Base-by-base conservation (phyloP, 345 rosid genomes). In the Citrus reticulata region DNA sequence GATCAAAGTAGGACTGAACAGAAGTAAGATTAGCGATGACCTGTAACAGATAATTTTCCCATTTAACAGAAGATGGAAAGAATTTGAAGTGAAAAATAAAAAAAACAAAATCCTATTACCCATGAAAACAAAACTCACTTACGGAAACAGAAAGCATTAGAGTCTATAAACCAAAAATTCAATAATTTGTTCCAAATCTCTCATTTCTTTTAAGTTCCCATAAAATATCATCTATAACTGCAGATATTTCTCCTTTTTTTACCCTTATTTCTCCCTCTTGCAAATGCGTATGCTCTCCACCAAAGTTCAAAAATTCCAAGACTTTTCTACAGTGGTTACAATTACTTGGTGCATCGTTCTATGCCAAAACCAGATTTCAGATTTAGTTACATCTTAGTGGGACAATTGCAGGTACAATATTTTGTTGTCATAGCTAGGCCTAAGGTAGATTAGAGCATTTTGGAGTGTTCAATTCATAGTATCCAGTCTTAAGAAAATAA, bases 11-110 rank as follows among this genome's bases (percentile, higher is more conserved):
- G 42, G 95, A 87, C 75, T 85, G 80, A 76, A 89, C 90, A 74
- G 93, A 90, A 79, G 98, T 86, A 78, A 93, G 84, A 88, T 87
- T 86, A 34, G 93, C 81, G 67, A 88, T 82, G 66, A 93, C 90
- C 98, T 91, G 90, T 49, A 64, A 82, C 74, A 78, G 59, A 75
- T 59, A 13, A 77, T 67, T 62, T 16, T 72, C 39, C 40, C 16
- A 72, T 73, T 22, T 11, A 17, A 39, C 46, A 46, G n/a, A 64
- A 64, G 20, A 46, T 29, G 5, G 32, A 77, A 37, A 55, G 58
- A 63, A 54, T 54, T 54, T 54, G 58, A 17, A 63, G n/a, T 25
- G 39, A 24, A 17, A 42, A 13, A 40, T 3, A 39, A 68, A 67
- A 35, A 35, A 9, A 25, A 10, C 17, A 69, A 42, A 16, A 8